Evolutionary conservation across 2,329 filamentous ascomycete species (phyloP).

Genomic region (Hypoxylon sp.): DNA sequence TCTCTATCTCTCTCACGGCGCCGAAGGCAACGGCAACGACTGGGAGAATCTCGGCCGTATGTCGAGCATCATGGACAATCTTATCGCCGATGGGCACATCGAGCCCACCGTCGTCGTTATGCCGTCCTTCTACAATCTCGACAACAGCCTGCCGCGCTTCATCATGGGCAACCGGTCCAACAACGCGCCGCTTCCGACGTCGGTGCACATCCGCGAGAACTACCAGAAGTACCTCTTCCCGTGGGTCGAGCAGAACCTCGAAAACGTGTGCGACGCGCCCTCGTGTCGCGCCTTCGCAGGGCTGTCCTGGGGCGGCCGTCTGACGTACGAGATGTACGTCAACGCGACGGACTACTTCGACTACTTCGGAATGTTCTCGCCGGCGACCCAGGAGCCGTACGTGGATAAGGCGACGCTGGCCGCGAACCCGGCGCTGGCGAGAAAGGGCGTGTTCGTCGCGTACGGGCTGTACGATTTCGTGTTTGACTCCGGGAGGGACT

Average conservation of each 20-base stretch:
- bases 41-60: constrained; percentile 53
- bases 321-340: constrained; percentile 54
- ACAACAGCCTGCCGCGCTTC: constrained; percentile 42
- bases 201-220: constrained; percentile 47
- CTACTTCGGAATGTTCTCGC: constrained; percentile 53
- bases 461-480: constrained; percentile 52
- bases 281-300: constrained; percentile 52
- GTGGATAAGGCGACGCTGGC: constrained; percentile 38
- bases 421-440: constrained; percentile 40
- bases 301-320: constrained; percentile 49
- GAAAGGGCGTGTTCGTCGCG: constrained; percentile 49
- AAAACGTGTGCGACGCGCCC: constrained; percentile 47
- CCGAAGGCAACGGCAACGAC: constrained; percentile 51
- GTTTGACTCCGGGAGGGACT: constrained; percentile 43
- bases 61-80: constrained; percentile 52
- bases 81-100: constrained; percentile 51
- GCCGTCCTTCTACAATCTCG: constrained; percentile 53
- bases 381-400: constrained; percentile 44
- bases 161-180: constrained; percentile 49
- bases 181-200: constrained; percentile 38
- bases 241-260: constrained; percentile 47
- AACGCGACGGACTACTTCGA: constrained; percentile 52
- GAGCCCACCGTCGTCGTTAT: constrained; percentile 52
- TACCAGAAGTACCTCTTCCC: constrained; percentile 51
- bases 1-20: constrained; percentile 53